Percentiles rank a stretch among this genome's conserved stretches.
These are phyloP conservation scores for Simmondsia chinensis DNA, from an alignment of 148 eudicot species.

Conservation along the genomic window DNA sequence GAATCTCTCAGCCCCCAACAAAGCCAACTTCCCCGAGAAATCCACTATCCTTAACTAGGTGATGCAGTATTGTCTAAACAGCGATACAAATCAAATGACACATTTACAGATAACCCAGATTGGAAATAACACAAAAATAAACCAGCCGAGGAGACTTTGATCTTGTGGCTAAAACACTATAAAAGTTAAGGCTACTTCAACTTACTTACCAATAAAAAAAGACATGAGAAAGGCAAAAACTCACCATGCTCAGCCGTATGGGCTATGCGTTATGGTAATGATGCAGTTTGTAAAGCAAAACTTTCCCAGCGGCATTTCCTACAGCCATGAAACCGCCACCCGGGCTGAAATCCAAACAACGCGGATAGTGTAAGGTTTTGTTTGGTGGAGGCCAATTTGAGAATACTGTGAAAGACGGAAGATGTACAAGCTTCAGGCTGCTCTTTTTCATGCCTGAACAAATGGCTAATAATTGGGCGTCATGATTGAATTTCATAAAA, in stretches of 20 bases:
- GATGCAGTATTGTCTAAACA: no score
- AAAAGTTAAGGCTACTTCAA: neutral
- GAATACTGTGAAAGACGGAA: constrained; percentile 77
- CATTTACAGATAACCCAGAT: constrained; percentile 12
- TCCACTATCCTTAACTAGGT: no score
- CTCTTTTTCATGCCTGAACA: constrained; percentile 67
- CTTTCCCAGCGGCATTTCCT: constrained; percentile 79
- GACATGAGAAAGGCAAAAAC: no score
- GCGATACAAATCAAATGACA: no score
- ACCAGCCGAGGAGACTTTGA: neutral
- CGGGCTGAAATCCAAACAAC: constrained; percentile 85
- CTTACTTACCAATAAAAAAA: no score
- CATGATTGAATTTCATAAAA: constrained; percentile 76
- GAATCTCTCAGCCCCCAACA: no score
- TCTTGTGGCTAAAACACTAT: neutral
- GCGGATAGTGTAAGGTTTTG: constrained; percentile 28
- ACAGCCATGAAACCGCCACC: constrained; percentile 89
- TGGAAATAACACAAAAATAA: constrained; percentile 5
- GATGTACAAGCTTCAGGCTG: constrained; percentile 69
- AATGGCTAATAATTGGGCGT: constrained; percentile 76
- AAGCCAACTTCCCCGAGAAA: no score
- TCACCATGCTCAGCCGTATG: neutral
- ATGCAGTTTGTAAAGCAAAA: constrained; percentile 66
- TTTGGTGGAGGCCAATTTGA: constrained; percentile 84
- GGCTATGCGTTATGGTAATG: constrained; percentile 62